These are phyloP conservation scores for Aeschynomene evenia DNA, from an alignment of 306 rosid genomes.

Conservation along the genomic window DNA sequence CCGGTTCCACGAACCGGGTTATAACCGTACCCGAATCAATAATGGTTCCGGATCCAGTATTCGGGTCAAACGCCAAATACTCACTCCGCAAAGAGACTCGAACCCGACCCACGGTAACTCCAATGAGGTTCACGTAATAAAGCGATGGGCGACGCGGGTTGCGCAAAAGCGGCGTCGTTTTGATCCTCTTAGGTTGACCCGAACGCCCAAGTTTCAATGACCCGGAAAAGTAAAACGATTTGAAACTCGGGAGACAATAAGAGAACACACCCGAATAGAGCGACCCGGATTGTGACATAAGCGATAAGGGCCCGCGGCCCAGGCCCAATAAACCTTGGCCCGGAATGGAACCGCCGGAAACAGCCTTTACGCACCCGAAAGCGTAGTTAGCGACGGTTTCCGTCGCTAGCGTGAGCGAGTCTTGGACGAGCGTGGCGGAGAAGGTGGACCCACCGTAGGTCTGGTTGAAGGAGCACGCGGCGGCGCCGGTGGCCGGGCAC, in stretches of 20 bases:
- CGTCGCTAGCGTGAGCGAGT: conserved; percentile 38
- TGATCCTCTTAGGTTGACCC: conserved; percentile 62
- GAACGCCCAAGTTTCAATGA: conserved; percentile 43
- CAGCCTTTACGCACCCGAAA: conserved; percentile 52
- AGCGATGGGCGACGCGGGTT: conserved; percentile 70
- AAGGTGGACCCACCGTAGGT: conserved; percentile 64
- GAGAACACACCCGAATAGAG: conserved; percentile 64
- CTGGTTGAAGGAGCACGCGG: conserved; percentile 57
- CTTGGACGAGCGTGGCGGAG: conserved; percentile 60
- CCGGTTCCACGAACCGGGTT: conserved; percentile 59
- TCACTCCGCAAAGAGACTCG: conserved; percentile 36
- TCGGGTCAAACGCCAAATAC: conserved; percentile 49
- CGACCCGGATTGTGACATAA: conserved; percentile 47
- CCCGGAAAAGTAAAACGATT: neutral
- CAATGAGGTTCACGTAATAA: conserved; percentile 74
- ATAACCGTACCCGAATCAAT: conserved; percentile 76
- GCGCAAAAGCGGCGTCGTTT: conserved; percentile 62
- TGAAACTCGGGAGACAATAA: conserved; percentile 64
- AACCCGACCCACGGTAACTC: conserved; percentile 57
- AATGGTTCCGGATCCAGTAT: conserved; percentile 65
- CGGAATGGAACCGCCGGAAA: conserved; percentile 49
- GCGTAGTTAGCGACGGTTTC: conserved; percentile 41
- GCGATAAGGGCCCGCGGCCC: conserved; percentile 71
- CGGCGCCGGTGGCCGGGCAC: conserved; percentile 37
- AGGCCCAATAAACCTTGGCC: conserved; percentile 72